These are phyloP conservation scores for Pythium grandisporangium DNA, from an alignment of 352 stramenopile genomes.

Conservation along the genomic window DNA sequence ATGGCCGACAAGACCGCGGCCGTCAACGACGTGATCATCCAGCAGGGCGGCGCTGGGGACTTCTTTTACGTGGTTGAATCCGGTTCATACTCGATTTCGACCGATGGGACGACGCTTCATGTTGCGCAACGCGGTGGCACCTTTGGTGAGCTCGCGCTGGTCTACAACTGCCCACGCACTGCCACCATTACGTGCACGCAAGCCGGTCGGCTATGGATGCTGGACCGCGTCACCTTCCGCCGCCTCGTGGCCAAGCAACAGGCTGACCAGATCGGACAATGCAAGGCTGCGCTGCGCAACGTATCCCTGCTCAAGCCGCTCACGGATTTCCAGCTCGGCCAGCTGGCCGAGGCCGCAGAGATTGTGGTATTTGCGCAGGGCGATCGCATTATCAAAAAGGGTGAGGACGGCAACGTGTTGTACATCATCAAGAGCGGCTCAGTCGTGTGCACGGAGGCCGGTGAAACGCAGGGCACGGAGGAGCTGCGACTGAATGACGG, in stretches of 20 bases:
- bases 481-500: slow-evolving; percentile 38
- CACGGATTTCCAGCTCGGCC: slow-evolving; percentile 46
- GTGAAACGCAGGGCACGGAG: slow-evolving; percentile 27
- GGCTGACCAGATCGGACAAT: slow-evolving; percentile 48
- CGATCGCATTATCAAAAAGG: slow-evolving; percentile 80
- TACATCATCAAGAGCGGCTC: slow-evolving; percentile 82
- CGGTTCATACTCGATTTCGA: slow-evolving; percentile 82
- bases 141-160: slow-evolving; percentile 93
- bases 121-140: slow-evolving; percentile 64
- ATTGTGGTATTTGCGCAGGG: slow-evolving; percentile 56
- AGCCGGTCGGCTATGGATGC: slow-evolving; percentile 60
- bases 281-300: slow-evolving; percentile 56
- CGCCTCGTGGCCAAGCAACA: slow-evolving; percentile 76
- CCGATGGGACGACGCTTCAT: slow-evolving; percentile 74
- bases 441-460: slow-evolving; percentile 49
- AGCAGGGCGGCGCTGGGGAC: slow-evolving; percentile 54
- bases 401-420: slow-evolving; percentile 66
- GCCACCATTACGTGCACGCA: slow-evolving; percentile 70
- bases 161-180: slow-evolving; percentile 94
- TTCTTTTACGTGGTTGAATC: slow-evolving; percentile 77
- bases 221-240: slow-evolving; percentile 83
- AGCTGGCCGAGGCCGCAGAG: slow-evolving; percentile 54
- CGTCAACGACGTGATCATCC: slow-evolving; percentile 40
- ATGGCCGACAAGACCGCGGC: slow-evolving; percentile 36
- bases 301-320: slow-evolving; percentile 38